phyloP scores from a whole-genome alignment of 1,139 yeast genomes.

The Scheffersomyces segobiensis region DNA sequence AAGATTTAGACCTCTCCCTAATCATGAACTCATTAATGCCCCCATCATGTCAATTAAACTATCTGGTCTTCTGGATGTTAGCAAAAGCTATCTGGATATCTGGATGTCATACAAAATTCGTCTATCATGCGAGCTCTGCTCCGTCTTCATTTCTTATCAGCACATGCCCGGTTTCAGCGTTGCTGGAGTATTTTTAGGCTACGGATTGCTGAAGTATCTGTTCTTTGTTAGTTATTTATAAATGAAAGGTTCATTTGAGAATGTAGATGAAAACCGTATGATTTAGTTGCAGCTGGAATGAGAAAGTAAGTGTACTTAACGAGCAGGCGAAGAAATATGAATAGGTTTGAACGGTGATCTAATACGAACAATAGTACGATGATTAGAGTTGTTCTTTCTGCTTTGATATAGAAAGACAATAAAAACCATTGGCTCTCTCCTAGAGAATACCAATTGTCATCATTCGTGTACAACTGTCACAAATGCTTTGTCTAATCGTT shows the following conservation, averaged over 20 bases:
- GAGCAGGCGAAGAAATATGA: background rate
- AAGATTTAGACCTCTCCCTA: background rate
- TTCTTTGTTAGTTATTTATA: background rate
- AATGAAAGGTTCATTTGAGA: background rate
- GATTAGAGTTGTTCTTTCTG: no score
- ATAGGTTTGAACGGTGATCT: background rate
- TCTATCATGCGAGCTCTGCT: background rate
- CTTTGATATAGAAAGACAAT: no score
- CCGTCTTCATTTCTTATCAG: background rate
- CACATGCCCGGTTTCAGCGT: background rate
- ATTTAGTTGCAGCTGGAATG: background rate
- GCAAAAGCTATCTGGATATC: background rate
- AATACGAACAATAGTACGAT: background rate
- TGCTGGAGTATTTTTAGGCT: background rate
- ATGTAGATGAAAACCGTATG: background rate
- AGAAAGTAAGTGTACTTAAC: background rate
- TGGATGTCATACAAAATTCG: background rate
- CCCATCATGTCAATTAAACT: background rate
- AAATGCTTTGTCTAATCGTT: no score
- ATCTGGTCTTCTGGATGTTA: background rate
- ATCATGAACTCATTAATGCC: background rate
- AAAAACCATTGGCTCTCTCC: no score
- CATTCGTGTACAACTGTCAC: no score
- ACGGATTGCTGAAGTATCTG: background rate
- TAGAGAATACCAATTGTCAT: no score